phyloP scores from a whole-genome alignment of 1,284 basidiomycete genomes.

The Tylopilus sp. region DNA sequence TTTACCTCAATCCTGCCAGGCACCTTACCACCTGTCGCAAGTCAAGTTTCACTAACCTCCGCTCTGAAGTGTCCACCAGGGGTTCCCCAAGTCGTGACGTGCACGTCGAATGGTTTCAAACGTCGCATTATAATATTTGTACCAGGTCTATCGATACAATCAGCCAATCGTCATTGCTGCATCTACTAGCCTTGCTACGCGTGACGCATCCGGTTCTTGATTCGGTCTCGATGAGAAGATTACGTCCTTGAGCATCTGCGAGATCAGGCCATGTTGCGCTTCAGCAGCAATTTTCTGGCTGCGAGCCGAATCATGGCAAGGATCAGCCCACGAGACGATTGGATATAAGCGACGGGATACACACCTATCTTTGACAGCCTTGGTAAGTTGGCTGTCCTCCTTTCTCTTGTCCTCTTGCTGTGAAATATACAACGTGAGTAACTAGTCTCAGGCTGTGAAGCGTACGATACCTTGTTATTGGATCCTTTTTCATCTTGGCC shows the following conservation, averaged over 20 bases:
- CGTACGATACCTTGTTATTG: conserved; percentile 33
- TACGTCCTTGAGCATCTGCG: conserved; percentile 88
- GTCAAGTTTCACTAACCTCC: no score
- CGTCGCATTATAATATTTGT: conserved; percentile 12
- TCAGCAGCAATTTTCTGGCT: conserved; percentile 87
- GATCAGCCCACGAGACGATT: not conserved
- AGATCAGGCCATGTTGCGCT: conserved; percentile 88
- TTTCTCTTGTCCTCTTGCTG: conserved; percentile 75
- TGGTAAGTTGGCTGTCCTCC: conserved; percentile 77
- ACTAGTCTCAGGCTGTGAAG: not conserved
- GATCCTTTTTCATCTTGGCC: conserved; percentile 53
- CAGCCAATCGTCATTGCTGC: conserved; percentile 49
- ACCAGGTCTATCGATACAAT: conserved; percentile 19
- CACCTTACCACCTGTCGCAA: no score
- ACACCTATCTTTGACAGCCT: conserved; percentile 85
- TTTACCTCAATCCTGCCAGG: no score
- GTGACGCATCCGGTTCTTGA: conserved; percentile 37
- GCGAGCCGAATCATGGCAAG: conserved; percentile 18
- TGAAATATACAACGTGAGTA: not conserved
- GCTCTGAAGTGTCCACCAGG: no score
- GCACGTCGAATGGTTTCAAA: no score
- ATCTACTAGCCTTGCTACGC: conserved; percentile 47
- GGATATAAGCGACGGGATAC: conserved; percentile 30
- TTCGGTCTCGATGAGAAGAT: conserved; percentile 73
- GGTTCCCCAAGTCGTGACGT: no score